These are phyloP conservation scores for Nyssa sinensis DNA, from an alignment of 148 eudicot genomes.

Conservation along the genomic window DNA sequence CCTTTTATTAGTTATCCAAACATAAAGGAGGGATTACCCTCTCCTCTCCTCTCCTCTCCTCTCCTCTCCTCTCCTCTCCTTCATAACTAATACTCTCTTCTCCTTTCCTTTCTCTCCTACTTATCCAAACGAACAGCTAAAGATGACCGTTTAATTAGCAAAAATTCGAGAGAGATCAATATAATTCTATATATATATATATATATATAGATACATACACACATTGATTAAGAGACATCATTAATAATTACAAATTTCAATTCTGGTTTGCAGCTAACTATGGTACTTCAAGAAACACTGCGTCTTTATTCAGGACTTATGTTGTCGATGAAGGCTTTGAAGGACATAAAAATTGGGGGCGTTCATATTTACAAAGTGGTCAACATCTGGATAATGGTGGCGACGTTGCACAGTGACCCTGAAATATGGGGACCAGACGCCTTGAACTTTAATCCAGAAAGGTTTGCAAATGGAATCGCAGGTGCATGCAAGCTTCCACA, in stretches of 20 bases:
- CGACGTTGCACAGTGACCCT: slow-evolving; percentile 1
- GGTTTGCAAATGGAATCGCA: slow-evolving; percentile 12
- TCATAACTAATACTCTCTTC: too few relatives aligned
- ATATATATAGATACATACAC: too few relatives aligned
- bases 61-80: too few relatives aligned
- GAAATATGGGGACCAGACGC: slow-evolving; percentile 16
- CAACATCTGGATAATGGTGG: slow-evolving; percentile 4
- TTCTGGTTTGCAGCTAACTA: slow-evolving; percentile 2
- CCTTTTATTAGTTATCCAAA: too few relatives aligned
- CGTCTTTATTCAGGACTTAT: slow-evolving; percentile 6
- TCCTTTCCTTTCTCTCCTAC: too few relatives aligned
- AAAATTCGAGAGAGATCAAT: too few relatives aligned
- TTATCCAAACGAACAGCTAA: too few relatives aligned
- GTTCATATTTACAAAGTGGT: slow-evolving; percentile 11
- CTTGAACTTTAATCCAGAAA: slow-evolving; percentile 7
- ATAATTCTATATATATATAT: too few relatives aligned
- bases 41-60: too few relatives aligned
- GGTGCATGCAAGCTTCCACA: slow-evolving; percentile 19
- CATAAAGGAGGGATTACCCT: too few relatives aligned
- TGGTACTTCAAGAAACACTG: slow-evolving; percentile 20
- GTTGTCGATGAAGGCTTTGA: slow-evolving; percentile 9
- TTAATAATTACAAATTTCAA: neutral
- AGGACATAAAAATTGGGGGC: slow-evolving; percentile 13
- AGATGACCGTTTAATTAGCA: too few relatives aligned
- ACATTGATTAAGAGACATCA: neutral